Conservation (phyloP, 139 green algal genomes). For the Astrephomene gubernaculifera region DNA sequence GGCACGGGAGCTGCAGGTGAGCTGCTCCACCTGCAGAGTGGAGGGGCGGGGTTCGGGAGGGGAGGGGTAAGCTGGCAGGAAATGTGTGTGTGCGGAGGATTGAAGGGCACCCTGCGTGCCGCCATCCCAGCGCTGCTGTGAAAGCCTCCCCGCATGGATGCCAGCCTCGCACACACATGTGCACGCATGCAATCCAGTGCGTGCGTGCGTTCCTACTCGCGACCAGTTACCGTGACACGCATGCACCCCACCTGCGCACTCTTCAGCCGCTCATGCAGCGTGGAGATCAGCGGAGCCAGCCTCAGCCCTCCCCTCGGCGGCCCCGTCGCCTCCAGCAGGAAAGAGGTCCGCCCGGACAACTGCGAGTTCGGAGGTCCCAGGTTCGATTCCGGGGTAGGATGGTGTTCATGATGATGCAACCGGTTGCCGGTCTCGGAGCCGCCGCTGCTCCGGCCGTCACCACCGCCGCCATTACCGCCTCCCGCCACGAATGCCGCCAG, state of each 20-base stretch:
- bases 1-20: background rate
- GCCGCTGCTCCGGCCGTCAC: background rate
- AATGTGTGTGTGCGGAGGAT: background rate
- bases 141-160: background rate
- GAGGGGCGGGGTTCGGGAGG: background rate
- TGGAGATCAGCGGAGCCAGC: conserved; percentile 29
- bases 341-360: background rate
- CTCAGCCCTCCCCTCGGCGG: background rate
- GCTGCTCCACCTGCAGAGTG: background rate
- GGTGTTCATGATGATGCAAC: no score
- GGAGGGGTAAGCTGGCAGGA: background rate
- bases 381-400: no score
- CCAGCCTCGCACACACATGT: no score
- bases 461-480: background rate
- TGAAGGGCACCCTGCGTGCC: background rate
- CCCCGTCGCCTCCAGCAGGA: conserved; percentile 1
- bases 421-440: no score
- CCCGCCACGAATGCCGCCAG: conserved; percentile 14
- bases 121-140: background rate
- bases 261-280: conserved; percentile 42
- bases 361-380: background rate
- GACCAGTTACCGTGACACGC: background rate
- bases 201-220: no score
- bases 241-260: conserved; percentile 20
- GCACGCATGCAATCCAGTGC: no score